phyloP scores from a whole-genome alignment of 2,329 filamentous ascomycete species.

The Neurospora sp. region DNA sequence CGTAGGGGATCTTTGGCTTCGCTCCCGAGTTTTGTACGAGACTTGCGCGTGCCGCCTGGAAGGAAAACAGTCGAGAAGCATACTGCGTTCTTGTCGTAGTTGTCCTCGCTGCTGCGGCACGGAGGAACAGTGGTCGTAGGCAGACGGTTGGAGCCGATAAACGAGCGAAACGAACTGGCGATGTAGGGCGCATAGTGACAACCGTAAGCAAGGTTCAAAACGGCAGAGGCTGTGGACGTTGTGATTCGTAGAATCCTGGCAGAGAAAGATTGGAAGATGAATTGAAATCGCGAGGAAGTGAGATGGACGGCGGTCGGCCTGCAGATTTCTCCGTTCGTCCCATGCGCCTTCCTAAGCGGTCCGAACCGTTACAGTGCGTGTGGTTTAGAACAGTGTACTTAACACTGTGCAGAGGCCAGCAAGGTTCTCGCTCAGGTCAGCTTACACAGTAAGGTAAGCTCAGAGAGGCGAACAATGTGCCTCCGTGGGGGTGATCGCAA shows the following conservation, averaged over 20 bases:
- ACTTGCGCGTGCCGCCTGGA: background rate
- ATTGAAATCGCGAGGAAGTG: background rate
- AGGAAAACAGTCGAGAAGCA: background rate
- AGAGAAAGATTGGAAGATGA: background rate
- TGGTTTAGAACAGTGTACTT: background rate
- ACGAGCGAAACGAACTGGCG: background rate
- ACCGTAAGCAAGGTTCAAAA: background rate
- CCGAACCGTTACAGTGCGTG: background rate
- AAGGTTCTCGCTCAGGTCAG: background rate
- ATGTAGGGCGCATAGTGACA: background rate
- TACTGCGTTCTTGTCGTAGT: background rate
- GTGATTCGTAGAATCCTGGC: background rate
- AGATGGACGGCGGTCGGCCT: background rate
- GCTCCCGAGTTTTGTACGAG: background rate
- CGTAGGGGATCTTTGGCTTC: background rate
- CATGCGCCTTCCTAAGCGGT: background rate
- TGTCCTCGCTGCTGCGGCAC: background rate
- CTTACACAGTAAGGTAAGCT: too few relatives aligned
- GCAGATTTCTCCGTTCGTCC: background rate
- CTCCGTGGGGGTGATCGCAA: too few relatives aligned
- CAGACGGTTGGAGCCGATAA: background rate
- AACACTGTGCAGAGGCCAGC: background rate
- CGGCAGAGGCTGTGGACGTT: background rate
- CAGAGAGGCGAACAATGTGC: too few relatives aligned
- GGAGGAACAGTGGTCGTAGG: background rate